Percentiles rank a stretch among this genome's conserved stretches.
phyloP scores from a whole-genome alignment of 1,139 yeast genomes.

The Magnusiomyces tetraspermus region DNA sequence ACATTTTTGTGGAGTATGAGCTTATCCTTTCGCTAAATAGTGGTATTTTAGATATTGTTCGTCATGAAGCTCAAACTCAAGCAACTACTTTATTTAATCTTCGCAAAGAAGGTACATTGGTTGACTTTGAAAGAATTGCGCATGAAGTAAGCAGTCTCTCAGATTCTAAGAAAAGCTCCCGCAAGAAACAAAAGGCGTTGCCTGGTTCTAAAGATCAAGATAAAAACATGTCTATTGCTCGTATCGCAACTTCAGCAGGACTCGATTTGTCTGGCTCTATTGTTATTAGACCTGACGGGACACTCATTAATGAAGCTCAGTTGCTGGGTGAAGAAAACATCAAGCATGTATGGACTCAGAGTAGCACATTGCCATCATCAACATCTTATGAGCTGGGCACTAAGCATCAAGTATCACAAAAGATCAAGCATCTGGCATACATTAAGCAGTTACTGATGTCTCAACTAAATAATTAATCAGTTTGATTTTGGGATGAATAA shows the following conservation, averaged over 20 bases:
- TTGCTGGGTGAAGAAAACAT: conserved; percentile 23
- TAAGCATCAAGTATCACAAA: conserved; percentile 25
- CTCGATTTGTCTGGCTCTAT: conserved; percentile 17
- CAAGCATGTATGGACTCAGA: conserved; percentile 13
- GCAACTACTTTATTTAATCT: conserved; percentile 35
- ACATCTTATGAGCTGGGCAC: too few relatives aligned
- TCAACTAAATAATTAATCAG: too few relatives aligned
- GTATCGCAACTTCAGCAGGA: conserved; percentile 9
- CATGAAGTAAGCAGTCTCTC: background rate
- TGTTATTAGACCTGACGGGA: conserved; percentile 19
- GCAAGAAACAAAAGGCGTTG: conserved; percentile 1
- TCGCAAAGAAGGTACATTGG: conserved; percentile 39
- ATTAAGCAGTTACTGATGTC: conserved; percentile 17
- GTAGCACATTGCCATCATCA: conserved; percentile 21
- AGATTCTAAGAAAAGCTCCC: conserved; percentile 8
- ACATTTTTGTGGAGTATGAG: conserved; percentile 58
- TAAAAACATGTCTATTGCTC: too few relatives aligned
- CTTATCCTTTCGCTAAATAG: conserved; percentile 49
- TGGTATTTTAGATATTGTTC: conserved; percentile 53
- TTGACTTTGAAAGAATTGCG: conserved; percentile 28
- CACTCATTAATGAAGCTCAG: conserved; percentile 26
- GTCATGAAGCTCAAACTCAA: conserved; percentile 44
- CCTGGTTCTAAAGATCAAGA: background rate
- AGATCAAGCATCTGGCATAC: conserved; percentile 31
- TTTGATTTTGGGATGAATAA: too few relatives aligned